Evolutionary conservation across 352 stramenopile genomes (phyloP).

Genomic region (Phytophthora tentaculata): DNA sequence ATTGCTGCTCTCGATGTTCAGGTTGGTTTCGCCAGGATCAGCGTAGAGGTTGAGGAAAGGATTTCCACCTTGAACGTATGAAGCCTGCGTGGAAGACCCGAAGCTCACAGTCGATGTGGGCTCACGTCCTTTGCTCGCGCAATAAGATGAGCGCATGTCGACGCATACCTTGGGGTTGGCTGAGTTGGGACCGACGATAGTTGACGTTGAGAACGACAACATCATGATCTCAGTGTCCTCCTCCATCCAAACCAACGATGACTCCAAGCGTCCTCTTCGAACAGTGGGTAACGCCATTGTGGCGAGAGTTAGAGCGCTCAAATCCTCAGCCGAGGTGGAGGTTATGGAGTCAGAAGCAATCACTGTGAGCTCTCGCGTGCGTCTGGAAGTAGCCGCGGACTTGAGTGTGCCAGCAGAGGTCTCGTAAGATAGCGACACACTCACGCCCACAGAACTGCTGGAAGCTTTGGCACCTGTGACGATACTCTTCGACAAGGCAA

Average conservation of each 20-base stretch:
- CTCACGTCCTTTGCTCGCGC: slow-evolving; percentile 52
- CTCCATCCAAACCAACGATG: slow-evolving; percentile 81
- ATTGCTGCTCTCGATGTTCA: slow-evolving; percentile 62
- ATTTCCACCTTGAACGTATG: slow-evolving; percentile 80
- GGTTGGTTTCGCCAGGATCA: slow-evolving; percentile 53
- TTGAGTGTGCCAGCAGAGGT: slow-evolving; percentile 44
- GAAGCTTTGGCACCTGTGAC: slow-evolving; percentile 51
- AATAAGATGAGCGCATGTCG: slow-evolving; percentile 62
- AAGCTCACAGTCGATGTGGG: slow-evolving; percentile 63
- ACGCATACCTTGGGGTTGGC: slow-evolving; percentile 75
- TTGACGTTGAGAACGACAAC: slow-evolving; percentile 81
- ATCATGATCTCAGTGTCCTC: slow-evolving; percentile 65
- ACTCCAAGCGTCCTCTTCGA: slow-evolving; percentile 54
- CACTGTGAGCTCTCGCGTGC: slow-evolving; percentile 55
- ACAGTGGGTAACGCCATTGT: slow-evolving; percentile 62
- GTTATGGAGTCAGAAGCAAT: slow-evolving; percentile 30
- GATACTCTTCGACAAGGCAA: slow-evolving; percentile 66
- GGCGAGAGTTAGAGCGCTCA: slow-evolving; percentile 62
- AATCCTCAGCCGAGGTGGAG: slow-evolving; percentile 28
- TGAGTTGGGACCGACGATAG: slow-evolving; percentile 67
- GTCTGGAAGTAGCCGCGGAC: slow-evolving; percentile 40
- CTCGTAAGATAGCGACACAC: slow-evolving; percentile 64
- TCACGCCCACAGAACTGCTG: slow-evolving; percentile 47
- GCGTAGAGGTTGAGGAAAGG: slow-evolving; percentile 77
- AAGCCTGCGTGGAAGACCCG: slow-evolving; percentile 38